Percentiles rank a stretch among this genome's conserved stretches.
Evolutionary conservation across 805 yeast genomes (phyloP).

Genomic region (Candida tammaniensis): DNA sequence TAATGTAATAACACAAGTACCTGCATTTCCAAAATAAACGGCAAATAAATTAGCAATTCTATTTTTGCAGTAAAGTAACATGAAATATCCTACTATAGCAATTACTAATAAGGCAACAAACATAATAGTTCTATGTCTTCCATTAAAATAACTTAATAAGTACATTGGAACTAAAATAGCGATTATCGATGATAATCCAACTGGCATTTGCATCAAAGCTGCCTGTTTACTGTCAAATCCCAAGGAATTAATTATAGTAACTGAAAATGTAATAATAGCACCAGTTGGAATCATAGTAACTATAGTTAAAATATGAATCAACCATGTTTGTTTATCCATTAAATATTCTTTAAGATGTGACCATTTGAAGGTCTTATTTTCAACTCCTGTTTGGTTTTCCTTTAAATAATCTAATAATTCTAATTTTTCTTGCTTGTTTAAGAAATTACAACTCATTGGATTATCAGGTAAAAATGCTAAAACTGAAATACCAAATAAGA

Average conservation of each 20-base stretch:
- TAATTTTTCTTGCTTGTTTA: constrained; percentile 39
- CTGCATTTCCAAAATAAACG: constrained; percentile 50
- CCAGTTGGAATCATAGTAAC: constrained; percentile 50
- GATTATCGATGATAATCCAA: constrained; percentile 47
- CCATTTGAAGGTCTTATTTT: constrained; percentile 43
- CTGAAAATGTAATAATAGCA: constrained; percentile 52
- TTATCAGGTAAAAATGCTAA: constrained; percentile 50
- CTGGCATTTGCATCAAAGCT: constrained; percentile 55
- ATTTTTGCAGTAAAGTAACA: constrained; percentile 36
- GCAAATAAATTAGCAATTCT: constrained; percentile 48
- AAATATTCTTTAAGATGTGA: constrained; percentile 37
- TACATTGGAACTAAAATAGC: constrained; percentile 31
- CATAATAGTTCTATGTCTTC: constrained; percentile 23
- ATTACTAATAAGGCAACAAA: constrained; percentile 32
- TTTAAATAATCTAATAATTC: constrained; percentile 44
- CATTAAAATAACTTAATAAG: constrained; percentile 21
- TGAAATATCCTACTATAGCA: constrained; percentile 36
- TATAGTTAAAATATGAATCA: constrained; percentile 44
- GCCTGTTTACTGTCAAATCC: constrained; percentile 46
- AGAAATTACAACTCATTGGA: constrained; percentile 35
- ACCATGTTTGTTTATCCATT: constrained; percentile 49
- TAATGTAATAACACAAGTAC: constrained; percentile 56
- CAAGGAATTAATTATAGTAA: constrained; percentile 49
- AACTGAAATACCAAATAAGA: constrained; percentile 46
- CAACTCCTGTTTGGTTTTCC: constrained; percentile 51